Evolutionary conservation across 305 asterid genomes (phyloP).

Genomic region (Fraxinus baroniana): DNA sequence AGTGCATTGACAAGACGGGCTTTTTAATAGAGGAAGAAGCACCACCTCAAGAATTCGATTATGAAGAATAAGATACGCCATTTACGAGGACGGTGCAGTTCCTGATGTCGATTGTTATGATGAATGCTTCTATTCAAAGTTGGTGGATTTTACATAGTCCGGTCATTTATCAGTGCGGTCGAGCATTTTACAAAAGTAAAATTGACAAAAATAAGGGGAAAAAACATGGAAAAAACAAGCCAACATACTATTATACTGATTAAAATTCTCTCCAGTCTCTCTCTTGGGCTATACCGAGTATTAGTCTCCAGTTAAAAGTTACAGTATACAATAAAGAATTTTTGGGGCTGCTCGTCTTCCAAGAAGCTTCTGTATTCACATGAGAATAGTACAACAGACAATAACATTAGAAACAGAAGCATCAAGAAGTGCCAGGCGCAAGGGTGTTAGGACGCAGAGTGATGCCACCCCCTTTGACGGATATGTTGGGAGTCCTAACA

Average conservation of each 20-base stretch:
- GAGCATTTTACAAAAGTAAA: background rate
- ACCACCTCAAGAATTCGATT: background rate
- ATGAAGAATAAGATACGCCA: background rate
- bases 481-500: constrained; percentile 45
- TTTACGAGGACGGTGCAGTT: background rate
- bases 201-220: background rate
- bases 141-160: background rate
- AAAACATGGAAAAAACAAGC: background rate
- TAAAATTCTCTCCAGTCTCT: constrained; percentile 18
- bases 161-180: background rate
- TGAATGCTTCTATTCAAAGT: background rate
- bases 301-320: constrained; percentile 36
- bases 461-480: constrained; percentile 75
- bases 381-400: constrained; percentile 25
- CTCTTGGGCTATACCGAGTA: constrained; percentile 38
- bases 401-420: constrained; percentile 25
- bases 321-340: constrained; percentile 46
- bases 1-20: background rate
- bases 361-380: constrained; percentile 42
- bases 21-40: background rate
- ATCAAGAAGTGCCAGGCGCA: constrained; percentile 43
- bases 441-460: constrained; percentile 47
- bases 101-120: background rate
- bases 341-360: constrained; percentile 25
- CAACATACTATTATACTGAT: constrained; percentile 16